Conservation (phyloP, 2,329 filamentous ascomycete genomes). For the Ophiostoma tasmaniense region DNA sequence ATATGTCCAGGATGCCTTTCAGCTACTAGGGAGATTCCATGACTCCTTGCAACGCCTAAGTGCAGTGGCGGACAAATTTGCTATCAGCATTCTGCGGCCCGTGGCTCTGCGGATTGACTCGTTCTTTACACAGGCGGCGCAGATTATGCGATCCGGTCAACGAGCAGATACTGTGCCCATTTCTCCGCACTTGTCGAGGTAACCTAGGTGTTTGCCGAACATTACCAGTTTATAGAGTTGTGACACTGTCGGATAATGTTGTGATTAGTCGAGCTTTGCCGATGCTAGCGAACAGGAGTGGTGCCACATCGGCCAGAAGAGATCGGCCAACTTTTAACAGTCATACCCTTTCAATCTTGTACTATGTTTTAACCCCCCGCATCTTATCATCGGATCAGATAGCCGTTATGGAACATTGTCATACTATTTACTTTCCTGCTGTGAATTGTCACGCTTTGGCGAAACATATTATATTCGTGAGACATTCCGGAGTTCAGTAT, state of each 20-base stretch:
- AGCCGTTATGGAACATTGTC: neutral
- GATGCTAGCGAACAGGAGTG: neutral
- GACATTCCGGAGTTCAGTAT: neutral
- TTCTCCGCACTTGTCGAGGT: neutral
- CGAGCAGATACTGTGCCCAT: neutral
- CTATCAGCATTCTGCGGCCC: conserved; percentile 29
- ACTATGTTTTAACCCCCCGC: neutral
- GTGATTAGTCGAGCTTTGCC: neutral
- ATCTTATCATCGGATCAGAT: neutral
- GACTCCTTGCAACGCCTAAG: conserved; percentile 30
- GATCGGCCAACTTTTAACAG: neutral
- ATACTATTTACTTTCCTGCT: neutral
- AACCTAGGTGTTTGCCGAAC: neutral
- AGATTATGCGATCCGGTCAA: conserved; percentile 16
- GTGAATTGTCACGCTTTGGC: neutral
- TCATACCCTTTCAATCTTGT: neutral
- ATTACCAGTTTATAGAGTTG: neutral
- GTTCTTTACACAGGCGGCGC: conserved; percentile 32
- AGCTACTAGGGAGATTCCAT: conserved; percentile 29
- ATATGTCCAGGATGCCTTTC: neutral
- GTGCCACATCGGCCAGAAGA: neutral
- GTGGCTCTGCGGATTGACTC: conserved; percentile 33
- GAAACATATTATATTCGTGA: neutral
- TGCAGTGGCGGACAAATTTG: conserved; percentile 26
- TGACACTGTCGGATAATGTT: neutral